Conservation (phyloP, 768 basidiomycete species). For the Tylopilus rubrobrunneus region DNA sequence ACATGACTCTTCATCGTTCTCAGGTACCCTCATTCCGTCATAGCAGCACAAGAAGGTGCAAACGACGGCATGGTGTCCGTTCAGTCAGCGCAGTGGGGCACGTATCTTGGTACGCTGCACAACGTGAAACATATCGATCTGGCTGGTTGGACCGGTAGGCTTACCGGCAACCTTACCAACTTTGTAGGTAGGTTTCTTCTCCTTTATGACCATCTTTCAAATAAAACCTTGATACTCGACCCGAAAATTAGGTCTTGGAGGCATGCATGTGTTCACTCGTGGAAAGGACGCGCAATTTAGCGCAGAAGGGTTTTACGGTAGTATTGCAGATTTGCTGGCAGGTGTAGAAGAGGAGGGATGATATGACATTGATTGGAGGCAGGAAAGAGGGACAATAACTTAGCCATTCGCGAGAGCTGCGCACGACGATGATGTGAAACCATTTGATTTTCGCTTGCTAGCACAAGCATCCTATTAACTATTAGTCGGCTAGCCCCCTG, state of each 20-base stretch:
- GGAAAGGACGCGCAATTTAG: conserved; percentile 95
- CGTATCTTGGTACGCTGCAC: conserved; percentile 88
- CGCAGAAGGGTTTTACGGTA: too few species aligned
- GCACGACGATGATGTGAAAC: too few species aligned
- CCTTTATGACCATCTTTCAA: neutral
- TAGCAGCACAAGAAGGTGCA: too few species aligned
- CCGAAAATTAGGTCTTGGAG: conserved; percentile 44
- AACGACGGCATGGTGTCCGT: too few species aligned
- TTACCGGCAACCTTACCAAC: conserved; percentile 24
- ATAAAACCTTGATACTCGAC: neutral
- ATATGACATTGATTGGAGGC: conserved; percentile 19
- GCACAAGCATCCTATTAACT: too few species aligned
- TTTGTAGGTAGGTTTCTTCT: conserved; percentile 13
- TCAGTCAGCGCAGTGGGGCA: conserved; percentile 88
- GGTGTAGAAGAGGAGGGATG: conserved; percentile 65
- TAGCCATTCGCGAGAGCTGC: too few species aligned
- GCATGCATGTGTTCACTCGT: conserved; percentile 84
- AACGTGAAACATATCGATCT: conserved; percentile 91
- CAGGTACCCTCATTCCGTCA: too few species aligned
- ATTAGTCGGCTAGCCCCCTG: too few species aligned
- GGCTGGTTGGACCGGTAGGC: conserved; percentile 76
- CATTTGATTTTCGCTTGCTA: too few species aligned
- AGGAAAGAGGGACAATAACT: too few species aligned
- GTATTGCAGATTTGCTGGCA: conserved; percentile 75
- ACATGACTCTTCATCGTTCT: too few species aligned